Base-by-base conservation (phyloP, 345 rosid genomes). In the Arabidopsis suecica region DNA sequence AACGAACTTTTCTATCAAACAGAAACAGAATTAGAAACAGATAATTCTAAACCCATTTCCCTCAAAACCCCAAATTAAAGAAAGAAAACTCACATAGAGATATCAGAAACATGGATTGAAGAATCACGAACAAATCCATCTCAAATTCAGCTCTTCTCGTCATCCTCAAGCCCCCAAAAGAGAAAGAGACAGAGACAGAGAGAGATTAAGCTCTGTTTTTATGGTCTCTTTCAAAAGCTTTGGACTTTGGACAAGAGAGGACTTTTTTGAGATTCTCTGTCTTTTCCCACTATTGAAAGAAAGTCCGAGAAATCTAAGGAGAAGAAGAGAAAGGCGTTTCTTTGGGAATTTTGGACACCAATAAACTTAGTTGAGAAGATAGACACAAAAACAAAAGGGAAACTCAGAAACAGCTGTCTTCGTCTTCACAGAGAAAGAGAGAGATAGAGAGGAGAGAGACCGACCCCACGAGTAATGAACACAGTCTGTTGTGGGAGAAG, bases 391-490 rank as follows among this genome's bases (percentile, higher is more conserved):
- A 34, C 40, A 76, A 69, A 69, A 62, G 16, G 23, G 48, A 67
- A 72, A 67, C 62, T 33, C 14, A 72, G 63, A 60, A 78, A 78
- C 81, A 78, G 81, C 81, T 78, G 81, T 72, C 69, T 72, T 59
- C 77, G 67, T 62, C 62, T 65, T 77, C 72, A 49, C 40, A 78
- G 40, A 28, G 67, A 57, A 57, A 73, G n/a, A n/a, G 64, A 64
- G 58, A 65, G 56, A 60, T 38, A 71, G 41, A 44, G 32, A 45
- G 59, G 41, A 44, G 32, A 45, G 59, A 59, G 63, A 70, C 18
- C 18, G 77, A 78, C 77, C 81, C 81, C 81, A 78, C 81, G 59
- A 71, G 73, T 32, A 78, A 78, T 78, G 77, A 78, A 78, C 81
- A 72, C 65, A 72, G 69, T 34, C 68, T 49, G 76, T 77, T 77